Conservation (phyloP, 2,329 filamentous ascomycete genomes). For the Rhynchosporium secalis region DNA sequence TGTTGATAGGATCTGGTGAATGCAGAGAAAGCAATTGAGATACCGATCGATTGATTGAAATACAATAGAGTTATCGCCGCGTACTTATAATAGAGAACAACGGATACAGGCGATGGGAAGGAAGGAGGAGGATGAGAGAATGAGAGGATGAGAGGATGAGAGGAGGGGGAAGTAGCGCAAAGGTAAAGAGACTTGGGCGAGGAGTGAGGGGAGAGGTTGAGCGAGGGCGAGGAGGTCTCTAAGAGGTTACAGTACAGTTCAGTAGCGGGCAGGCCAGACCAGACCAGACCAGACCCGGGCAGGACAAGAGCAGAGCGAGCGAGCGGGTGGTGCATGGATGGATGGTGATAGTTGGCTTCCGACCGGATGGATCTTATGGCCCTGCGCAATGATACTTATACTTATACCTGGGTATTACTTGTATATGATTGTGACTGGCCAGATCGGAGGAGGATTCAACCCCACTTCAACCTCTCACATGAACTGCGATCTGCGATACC, state of each 20-base stretch:
- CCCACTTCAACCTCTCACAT: too few species aligned
- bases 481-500: too few species aligned
- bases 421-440: too few species aligned
- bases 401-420: too few species aligned
- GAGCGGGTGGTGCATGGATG: not conserved
- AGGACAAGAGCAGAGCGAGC: too few species aligned
- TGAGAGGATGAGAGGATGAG: not conserved
- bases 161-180: slow-evolving; percentile 1
- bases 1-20: not conserved
- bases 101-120: not conserved
- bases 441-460: too few species aligned
- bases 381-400: too few species aligned
- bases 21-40: slow-evolving; percentile 7
- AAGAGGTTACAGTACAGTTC: too few species aligned
- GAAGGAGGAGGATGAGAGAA: not conserved
- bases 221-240: not conserved
- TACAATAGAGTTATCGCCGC: not conserved
- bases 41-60: slow-evolving; percentile 1
- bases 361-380: too few species aligned
- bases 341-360: too few species aligned
- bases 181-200: not conserved
- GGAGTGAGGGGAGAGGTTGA: not conserved
- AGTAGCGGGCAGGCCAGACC: too few species aligned
- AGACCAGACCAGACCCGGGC: too few species aligned
- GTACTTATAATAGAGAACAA: not conserved